These are phyloP conservation scores for Diplodia seriata DNA, from an alignment of 2,329 filamentous ascomycete genomes.

Conservation along the genomic window DNA sequence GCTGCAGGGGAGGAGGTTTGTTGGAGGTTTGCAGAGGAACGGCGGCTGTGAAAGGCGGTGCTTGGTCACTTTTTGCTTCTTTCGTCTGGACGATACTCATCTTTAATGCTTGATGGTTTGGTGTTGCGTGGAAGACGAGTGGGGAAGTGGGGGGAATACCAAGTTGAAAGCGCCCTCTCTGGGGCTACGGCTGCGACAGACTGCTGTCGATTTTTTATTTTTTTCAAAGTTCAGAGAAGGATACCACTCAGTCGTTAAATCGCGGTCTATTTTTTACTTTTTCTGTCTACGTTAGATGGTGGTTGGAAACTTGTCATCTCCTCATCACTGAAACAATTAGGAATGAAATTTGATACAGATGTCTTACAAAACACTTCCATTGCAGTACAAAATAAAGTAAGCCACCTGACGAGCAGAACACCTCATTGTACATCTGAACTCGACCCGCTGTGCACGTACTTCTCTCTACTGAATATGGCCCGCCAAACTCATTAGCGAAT, in stretches of 20 bases:
- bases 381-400: too few relatives aligned
- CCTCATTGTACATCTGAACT: too few relatives aligned
- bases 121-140: background rate
- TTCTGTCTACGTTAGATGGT: background rate
- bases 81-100: constrained; percentile 15
- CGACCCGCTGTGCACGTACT: too few relatives aligned
- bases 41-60: background rate
- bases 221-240: background rate
- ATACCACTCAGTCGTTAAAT: constrained; percentile 3
- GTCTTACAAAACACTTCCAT: background rate
- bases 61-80: background rate
- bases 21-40: background rate
- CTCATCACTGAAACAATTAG: background rate
- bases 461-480: too few relatives aligned
- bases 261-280: background rate
- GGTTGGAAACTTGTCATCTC: background rate
- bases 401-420: too few relatives aligned
- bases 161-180: background rate
- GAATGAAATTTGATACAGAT: background rate
- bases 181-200: background rate
- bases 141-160: background rate
- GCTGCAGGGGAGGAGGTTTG: background rate
- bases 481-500: background rate
- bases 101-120: background rate
- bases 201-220: background rate